Evolutionary conservation across 208 protist species (phyloP).

Genomic region (Trypanosoma scelopori): DNA sequence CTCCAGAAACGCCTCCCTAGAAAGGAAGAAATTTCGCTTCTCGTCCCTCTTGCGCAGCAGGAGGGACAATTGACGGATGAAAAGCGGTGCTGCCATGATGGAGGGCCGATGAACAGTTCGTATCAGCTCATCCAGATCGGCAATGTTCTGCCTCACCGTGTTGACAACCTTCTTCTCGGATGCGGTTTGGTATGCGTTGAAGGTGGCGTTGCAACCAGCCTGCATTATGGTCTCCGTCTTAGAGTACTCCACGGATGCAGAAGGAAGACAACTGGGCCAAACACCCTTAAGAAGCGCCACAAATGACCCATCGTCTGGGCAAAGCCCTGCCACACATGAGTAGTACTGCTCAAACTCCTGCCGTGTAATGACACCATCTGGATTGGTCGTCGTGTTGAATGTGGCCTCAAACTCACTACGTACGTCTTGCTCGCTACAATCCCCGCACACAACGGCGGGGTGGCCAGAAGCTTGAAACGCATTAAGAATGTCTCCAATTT

Average conservation of each 20-base stretch:
- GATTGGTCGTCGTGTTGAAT: conserved; percentile 85
- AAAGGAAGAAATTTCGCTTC: conserved; percentile 44
- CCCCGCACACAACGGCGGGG: conserved; percentile 54
- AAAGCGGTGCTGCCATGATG: conserved; percentile 35
- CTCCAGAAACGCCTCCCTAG: conserved; percentile 37
- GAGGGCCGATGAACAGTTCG: conserved; percentile 37
- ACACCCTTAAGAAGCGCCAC: conserved; percentile 54
- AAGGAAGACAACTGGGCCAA: conserved; percentile 43
- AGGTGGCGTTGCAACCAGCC: conserved; percentile 22
- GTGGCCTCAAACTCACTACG: conserved; percentile 50
- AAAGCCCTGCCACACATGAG: conserved; percentile 51
- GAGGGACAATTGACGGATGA: conserved; percentile 38
- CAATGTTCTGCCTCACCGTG: conserved; percentile 28
- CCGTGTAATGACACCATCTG: conserved; percentile 61
- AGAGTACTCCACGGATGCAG: conserved; percentile 31
- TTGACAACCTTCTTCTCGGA: conserved; percentile 50
- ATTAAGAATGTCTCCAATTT: conserved; percentile 42
- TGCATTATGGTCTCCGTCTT: conserved; percentile 15
- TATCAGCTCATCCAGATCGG: conserved; percentile 45
- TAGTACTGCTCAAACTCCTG: conserved; percentile 90
- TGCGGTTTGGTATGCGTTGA: conserved; percentile 41
- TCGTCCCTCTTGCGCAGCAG: conserved; percentile 40
- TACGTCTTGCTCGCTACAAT: conserved; percentile 39
- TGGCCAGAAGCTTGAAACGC: conserved; percentile 51
- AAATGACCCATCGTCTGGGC: conserved; percentile 62